These are phyloP conservation scores for Diaporthe caulivora DNA, from an alignment of 2,329 filamentous ascomycete species.

Conservation along the genomic window DNA sequence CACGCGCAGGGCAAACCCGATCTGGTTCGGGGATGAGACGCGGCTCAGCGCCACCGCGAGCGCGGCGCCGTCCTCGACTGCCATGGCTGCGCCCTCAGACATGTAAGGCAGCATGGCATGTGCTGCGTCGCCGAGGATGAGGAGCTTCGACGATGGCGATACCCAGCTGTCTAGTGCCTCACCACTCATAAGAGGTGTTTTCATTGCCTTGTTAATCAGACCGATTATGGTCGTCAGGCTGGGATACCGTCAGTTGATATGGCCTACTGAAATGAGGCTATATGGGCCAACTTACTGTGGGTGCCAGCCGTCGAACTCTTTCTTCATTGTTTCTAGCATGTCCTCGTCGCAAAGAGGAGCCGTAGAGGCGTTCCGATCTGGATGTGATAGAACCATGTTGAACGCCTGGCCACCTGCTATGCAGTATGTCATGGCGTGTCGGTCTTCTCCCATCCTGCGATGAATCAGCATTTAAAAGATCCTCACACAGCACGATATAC, in stretches of 20 bases:
- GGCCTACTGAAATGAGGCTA: rapidly evolving
- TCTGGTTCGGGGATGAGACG: slow-evolving; percentile 44
- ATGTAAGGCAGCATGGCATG: slow-evolving; percentile 60
- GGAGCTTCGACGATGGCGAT: slow-evolving; percentile 46
- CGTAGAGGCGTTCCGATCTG: slow-evolving; percentile 50
- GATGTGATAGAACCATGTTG: slow-evolving; percentile 60
- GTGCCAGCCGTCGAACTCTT: slow-evolving; percentile 51
- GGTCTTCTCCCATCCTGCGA: slow-evolving; percentile 53
- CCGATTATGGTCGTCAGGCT: slow-evolving; percentile 52
- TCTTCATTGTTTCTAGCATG: slow-evolving; percentile 49
- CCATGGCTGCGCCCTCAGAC: slow-evolving; percentile 58
- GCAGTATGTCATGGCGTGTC: slow-evolving; percentile 60
- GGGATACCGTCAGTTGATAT: not conserved
- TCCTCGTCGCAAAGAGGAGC: slow-evolving; percentile 46
- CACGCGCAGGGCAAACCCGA: slow-evolving; percentile 49
- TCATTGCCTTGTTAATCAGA: slow-evolving; percentile 50
- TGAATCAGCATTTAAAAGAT: not conserved
- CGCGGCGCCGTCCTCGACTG: slow-evolving; percentile 56
- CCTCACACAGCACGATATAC: not conserved
- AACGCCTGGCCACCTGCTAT: slow-evolving; percentile 57
- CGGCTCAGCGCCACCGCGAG: slow-evolving; percentile 50
- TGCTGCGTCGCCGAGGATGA: slow-evolving; percentile 57
- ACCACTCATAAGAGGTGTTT: slow-evolving; percentile 50
- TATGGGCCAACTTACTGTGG: slow-evolving; percentile 43
- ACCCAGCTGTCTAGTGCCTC: slow-evolving; percentile 47